Conservation (phyloP, 1,284 basidiomycete genomes). For the Ceratobasidium sp. region DNA sequence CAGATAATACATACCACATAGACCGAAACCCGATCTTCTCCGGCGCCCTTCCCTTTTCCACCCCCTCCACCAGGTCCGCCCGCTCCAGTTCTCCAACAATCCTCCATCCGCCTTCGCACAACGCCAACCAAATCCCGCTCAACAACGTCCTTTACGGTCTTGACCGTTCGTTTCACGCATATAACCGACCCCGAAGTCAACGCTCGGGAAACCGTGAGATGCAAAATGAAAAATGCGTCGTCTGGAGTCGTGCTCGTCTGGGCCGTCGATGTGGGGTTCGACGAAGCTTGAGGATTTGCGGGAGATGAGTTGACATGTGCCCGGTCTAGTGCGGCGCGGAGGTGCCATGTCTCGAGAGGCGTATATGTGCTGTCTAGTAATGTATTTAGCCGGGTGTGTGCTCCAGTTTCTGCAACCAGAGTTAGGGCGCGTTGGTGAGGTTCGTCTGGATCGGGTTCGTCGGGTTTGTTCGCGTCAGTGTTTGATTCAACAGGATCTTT, state of each 20-base stretch:
- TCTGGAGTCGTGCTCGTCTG: slow-evolving; percentile 83
- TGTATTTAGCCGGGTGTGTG: slow-evolving; percentile 11
- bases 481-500: slow-evolving; percentile 18
- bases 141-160: slow-evolving; percentile 77
- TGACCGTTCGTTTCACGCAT: slow-evolving; percentile 72
- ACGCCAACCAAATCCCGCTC: slow-evolving; percentile 85
- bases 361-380: slow-evolving; percentile 79
- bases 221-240: slow-evolving; percentile 94
- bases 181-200: slow-evolving; percentile 78
- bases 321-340: slow-evolving; percentile 89
- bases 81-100: slow-evolving; percentile 70
- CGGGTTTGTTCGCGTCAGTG: background rate
- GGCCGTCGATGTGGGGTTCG: slow-evolving; percentile 47
- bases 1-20: slow-evolving; percentile 77
- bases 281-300: slow-evolving; percentile 19
- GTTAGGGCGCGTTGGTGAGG: slow-evolving; percentile 31
- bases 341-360: slow-evolving; percentile 94
- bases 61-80: slow-evolving; percentile 63
- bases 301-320: slow-evolving; percentile 60
- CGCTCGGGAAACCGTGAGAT: slow-evolving; percentile 81
- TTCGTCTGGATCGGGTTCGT: slow-evolving; percentile 50
- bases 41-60: slow-evolving; percentile 80
- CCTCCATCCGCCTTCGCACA: slow-evolving; percentile 86
- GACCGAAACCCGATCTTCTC: slow-evolving; percentile 76
- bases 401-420: slow-evolving; percentile 20